Evolutionary conservation across 2,329 filamentous ascomycete species (phyloP), one percentile per base, ranked within the genome.

Genomic region (Xylariaceae sp.): DNA sequence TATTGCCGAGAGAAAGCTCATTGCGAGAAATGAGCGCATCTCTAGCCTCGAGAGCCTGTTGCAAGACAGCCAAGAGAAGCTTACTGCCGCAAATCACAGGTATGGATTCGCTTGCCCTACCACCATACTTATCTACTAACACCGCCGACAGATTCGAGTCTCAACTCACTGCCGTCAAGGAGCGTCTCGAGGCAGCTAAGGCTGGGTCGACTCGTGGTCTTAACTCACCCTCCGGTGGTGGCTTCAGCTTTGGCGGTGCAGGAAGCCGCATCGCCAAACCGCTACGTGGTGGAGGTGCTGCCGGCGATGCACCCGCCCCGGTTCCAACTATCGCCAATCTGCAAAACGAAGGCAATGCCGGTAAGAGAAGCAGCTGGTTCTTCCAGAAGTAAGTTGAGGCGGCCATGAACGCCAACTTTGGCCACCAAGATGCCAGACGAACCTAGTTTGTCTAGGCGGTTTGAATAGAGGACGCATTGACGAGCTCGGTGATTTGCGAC

Each of bases 61-160:
- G 67, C 92, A 96, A 74, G 95, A 99, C 74, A 96, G 91, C 71
- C 95, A 99, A 78, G 95, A 99, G 81, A 99, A 99, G 80, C 84
- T 99, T 73, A 96, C 93, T 29, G 89, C 93, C 59, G 93, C 95
- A 41, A 99, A 97, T 75, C 93, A 98, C 78, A 90, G 96, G 95
- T 97, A 87, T 68, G 88, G 16, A 53, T 56, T 51, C 41, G 32
- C 48, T 53, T 52, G 59, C 42, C 7, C 10, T 20, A 20, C 40
- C 40, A 44, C 40, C 10, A 6, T 45, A 19, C 23, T 52, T 16
- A 23, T 21, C 21, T 62, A 60, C 70, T 76, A 66, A 75, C 67
- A 55, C 43, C 9, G 20, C 23, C 53, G 54, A 64, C 72, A 98
- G 95, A 74, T 99, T 99, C 80, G 95, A 99, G 80, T 89, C 91